Evolutionary conservation across 2,329 filamentous ascomycete genomes (phyloP), one percentile per base, ranked within the genome.

Genomic region (Fonsecaea pugnacius): DNA sequence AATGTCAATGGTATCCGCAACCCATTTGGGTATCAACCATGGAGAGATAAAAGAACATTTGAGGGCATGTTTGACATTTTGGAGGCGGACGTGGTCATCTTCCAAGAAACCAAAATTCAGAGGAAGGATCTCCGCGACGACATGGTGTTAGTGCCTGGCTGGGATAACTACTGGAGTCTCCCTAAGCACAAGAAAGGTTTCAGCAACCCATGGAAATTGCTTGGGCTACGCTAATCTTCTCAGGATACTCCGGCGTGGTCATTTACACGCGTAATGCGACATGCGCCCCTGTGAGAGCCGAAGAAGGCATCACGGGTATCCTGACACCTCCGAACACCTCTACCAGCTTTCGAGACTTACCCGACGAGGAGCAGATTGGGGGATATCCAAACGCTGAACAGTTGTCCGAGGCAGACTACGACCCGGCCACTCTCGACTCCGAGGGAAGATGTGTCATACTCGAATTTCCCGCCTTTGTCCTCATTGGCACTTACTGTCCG

Each of bases 81-180:
- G 6, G 91, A 95, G 75, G 88, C 93, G 59, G 95, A 99, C 75
- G 95, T 99, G 68, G 87, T 98, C 18, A 84, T 97, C 64, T 92
- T 98, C 82, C 95, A 99, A 76, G 95, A 98, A 78, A 89, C 92
- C 50, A 99, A 98, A 78, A 97, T 98, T 46, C 95, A 98, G 74
- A 85, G 90, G 63, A 96, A 96, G 75, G 93, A 97, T 71, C 81
- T 99, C 1, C 85, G 83, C 46, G 95, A 98, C 82, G 95, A 98
- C 71, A 98, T 98, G 92, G 93, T 98, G 9, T 81, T 98, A 36
- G 87, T 98, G 0, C 88, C 91, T 0, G 95, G 95, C 12, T 99
- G 94, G 94, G 95, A 99, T 75, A 93, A 93, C 69, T 96, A 89
- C 78, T 97, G 97, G 78, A 97, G 92, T 75, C 82, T 99, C 27